Conservation (phyloP, 208 protist species). For the Crithidia fasciculata region DNA sequence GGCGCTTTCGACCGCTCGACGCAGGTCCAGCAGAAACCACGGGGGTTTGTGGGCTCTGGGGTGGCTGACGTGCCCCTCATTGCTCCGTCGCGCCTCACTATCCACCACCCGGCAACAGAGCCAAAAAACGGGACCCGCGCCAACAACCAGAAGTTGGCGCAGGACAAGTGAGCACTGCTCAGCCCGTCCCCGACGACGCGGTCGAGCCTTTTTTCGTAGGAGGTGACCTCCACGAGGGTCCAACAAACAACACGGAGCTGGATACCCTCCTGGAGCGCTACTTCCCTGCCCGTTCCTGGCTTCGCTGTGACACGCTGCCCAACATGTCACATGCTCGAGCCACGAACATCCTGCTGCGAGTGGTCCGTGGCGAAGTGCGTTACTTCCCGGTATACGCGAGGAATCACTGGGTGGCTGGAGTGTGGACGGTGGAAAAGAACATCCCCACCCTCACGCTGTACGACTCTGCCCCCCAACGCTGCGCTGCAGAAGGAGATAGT, state of each 20-base stretch:
- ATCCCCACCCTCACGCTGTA: background rate
- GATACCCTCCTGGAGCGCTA: background rate
- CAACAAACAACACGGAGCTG: background rate
- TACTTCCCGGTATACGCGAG: background rate
- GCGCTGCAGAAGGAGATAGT: background rate
- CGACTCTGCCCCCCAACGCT: background rate
- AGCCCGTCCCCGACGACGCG: background rate
- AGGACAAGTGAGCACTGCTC: background rate
- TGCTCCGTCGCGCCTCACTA: background rate
- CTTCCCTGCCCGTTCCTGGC: background rate
- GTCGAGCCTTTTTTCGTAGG: background rate
- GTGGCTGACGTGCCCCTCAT: background rate
- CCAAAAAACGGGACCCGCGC: background rate
- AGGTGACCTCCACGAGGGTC: background rate
- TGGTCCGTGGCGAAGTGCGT: background rate
- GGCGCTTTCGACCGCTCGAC: background rate
- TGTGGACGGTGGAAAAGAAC: background rate
- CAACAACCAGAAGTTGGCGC: background rate
- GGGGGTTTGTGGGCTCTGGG: background rate
- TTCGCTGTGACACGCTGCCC: background rate
- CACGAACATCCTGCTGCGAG: background rate
- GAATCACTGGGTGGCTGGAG: background rate
- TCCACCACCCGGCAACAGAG: background rate
- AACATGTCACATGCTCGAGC: background rate
- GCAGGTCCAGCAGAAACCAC: background rate